Conservation (phyloP, 2,329 filamentous ascomycete species). For the Pestalotiopsis sp. region DNA sequence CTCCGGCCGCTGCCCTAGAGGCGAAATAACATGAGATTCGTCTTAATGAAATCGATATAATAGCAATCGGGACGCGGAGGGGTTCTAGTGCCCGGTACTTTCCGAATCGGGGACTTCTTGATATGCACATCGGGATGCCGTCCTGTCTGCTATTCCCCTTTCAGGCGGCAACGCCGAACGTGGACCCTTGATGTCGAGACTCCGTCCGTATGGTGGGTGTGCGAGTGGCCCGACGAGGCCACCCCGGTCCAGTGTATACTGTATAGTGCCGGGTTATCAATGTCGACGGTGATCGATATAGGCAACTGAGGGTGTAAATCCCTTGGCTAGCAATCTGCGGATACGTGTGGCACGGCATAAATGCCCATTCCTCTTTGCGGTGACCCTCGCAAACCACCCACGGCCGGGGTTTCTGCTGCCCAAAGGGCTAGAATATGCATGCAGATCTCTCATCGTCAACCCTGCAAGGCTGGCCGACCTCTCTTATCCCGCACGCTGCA, state of each 20-base stretch:
- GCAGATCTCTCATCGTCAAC: not conserved
- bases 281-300: not conserved
- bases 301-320: not conserved
- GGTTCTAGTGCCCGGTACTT: not conserved
- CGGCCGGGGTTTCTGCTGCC: not conserved
- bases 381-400: no score
- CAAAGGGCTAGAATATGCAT: not conserved
- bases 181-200: not conserved
- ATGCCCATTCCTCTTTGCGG: not conserved
- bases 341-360: not conserved
- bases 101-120: not conserved
- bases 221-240: not conserved
- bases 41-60: not conserved
- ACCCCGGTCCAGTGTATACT: not conserved
- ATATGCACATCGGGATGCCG: not conserved
- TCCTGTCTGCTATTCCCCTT: not conserved
- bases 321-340: not conserved
- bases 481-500: not conserved
- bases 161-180: not conserved
- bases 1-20: not conserved
- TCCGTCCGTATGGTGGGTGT: not conserved
- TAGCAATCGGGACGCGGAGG: not conserved
- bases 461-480: not conserved
- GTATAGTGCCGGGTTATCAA: not conserved
- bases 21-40: not conserved